phyloP scores from a whole-genome alignment of 2,329 filamentous ascomycete genomes.

The Cladosporium sp. region DNA sequence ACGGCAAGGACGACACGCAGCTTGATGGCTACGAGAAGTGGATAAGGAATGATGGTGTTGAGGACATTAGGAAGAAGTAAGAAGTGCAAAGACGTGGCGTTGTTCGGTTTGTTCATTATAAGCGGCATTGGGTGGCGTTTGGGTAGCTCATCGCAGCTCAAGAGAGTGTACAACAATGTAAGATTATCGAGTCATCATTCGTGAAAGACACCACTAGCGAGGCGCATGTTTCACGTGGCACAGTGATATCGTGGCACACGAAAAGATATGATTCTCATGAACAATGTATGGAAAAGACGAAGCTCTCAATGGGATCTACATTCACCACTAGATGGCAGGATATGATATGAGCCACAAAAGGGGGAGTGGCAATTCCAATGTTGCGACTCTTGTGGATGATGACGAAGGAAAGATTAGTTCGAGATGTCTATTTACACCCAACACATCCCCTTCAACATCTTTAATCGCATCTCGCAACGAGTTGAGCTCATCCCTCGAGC shows the following conservation, averaged over 20 bases:
- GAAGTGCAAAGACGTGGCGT: not conserved
- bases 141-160: slow-evolving; percentile 5
- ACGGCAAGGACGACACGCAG: slow-evolving; percentile 31
- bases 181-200: not conserved
- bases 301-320: not conserved
- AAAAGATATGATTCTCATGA: not conserved
- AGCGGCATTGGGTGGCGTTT: slow-evolving; percentile 19
- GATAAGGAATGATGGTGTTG: slow-evolving; percentile 33
- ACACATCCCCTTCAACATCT: not conserved
- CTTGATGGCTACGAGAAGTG: slow-evolving; percentile 34
- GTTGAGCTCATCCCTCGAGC: slow-evolving; percentile 6
- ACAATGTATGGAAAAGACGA: not conserved
- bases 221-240: not conserved
- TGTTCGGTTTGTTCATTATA: not conserved
- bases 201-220: not conserved
- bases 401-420: not conserved
- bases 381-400: not conserved
- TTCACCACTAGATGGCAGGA: not conserved
- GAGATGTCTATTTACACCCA: not conserved
- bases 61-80: slow-evolving; percentile 35
- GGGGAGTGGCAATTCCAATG: not conserved
- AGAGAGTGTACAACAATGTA: slow-evolving; percentile 3
- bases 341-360: not conserved
- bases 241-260: not conserved
- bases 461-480: too few species aligned